Percentiles rank a stretch among this genome's conserved stretches.
phyloP scores from a whole-genome alignment of 129 eudicot genomes.

The Kitagawia praeruptora region DNA sequence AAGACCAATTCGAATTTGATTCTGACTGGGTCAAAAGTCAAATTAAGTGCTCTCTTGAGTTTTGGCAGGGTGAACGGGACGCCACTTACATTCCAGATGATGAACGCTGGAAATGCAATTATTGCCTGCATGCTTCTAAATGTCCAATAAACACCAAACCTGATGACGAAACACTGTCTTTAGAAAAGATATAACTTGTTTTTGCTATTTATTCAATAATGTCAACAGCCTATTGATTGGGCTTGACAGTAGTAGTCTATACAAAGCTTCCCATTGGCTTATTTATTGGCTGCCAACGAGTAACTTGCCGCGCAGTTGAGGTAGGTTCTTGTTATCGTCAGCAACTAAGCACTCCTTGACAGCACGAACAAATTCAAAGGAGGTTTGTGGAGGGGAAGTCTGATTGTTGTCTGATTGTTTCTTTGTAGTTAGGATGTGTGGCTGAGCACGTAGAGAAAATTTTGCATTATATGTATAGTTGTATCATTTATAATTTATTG shows the following conservation, averaged over 20 bases:
- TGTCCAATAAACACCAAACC: conserved; percentile 35
- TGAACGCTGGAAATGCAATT: conserved; percentile 75
- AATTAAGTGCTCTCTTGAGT: conserved; percentile 50
- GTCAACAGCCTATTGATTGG: conserved; percentile 9
- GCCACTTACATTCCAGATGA: conserved; percentile 44
- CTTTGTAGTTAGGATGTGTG: too few relatives aligned
- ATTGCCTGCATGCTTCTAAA: conserved; percentile 37
- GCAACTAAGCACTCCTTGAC: neutral
- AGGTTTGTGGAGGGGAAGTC: neutral
- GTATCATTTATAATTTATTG: too few relatives aligned
- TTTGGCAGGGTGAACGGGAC: conserved; percentile 74
- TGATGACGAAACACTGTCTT: conserved; percentile 4
- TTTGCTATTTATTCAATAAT: neutral
- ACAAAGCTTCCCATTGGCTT: too few relatives aligned
- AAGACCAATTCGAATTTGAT: conserved; percentile 46
- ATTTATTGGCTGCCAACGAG: neutral
- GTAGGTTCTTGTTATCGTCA: neutral
- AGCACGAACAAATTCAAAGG: neutral
- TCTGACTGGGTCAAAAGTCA: conserved; percentile 44
- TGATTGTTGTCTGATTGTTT: too few relatives aligned
- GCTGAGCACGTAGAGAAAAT: too few relatives aligned
- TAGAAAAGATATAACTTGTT: neutral
- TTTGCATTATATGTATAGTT: too few relatives aligned
- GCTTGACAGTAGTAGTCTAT: conserved; percentile 16
- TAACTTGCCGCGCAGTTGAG: neutral